phyloP scores from a whole-genome alignment of 352 stramenopile species.

The Phytophthora pseudosyringae region DNA sequence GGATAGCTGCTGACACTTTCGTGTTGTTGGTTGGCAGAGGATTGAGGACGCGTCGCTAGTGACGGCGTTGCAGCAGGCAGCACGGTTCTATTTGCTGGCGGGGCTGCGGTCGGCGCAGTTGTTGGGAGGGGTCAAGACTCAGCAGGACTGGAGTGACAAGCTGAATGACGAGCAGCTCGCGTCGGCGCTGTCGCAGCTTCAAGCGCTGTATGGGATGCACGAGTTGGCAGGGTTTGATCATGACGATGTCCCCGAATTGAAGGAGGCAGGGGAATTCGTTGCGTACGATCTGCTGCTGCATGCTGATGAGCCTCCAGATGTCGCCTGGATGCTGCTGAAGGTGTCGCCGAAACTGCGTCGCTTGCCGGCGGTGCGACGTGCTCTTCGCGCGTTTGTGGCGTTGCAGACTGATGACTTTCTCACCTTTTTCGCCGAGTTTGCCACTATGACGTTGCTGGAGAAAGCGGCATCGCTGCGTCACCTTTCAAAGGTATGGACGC shows the following conservation, averaged over 20 bases:
- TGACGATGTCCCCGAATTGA: slow-evolving; percentile 17
- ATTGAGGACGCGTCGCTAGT: slow-evolving; percentile 43
- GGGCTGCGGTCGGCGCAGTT: slow-evolving; percentile 48
- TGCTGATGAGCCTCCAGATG: slow-evolving; percentile 46
- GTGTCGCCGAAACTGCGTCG: slow-evolving; percentile 27
- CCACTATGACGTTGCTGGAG: slow-evolving; percentile 48
- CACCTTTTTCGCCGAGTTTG: slow-evolving; percentile 36
- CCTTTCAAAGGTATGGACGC: slow-evolving; percentile 43
- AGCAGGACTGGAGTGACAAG: slow-evolving; percentile 66
- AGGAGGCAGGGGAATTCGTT: slow-evolving; percentile 48
- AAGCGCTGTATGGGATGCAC: slow-evolving; percentile 41
- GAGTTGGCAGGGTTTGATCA: slow-evolving; percentile 15
- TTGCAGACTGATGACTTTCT: slow-evolving; percentile 57
- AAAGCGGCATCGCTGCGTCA: slow-evolving; percentile 49
- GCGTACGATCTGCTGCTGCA: slow-evolving; percentile 69
- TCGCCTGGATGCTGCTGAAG: slow-evolving; percentile 52
- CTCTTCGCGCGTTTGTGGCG: slow-evolving; percentile 58
- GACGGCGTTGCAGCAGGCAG: slow-evolving; percentile 52
- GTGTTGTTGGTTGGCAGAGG: slow-evolving; percentile 31
- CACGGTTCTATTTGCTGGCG: slow-evolving; percentile 64
- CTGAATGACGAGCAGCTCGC: slow-evolving; percentile 75
- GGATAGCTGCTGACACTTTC: slow-evolving; percentile 7
- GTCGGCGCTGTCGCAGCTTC: slow-evolving; percentile 64
- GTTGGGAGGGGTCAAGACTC: slow-evolving; percentile 17
- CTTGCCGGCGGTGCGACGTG: slow-evolving; percentile 36